Evolutionary conservation across 441 rosid genomes (phyloP), one percentile per base, ranked within the genome.

Genomic region (Croton laevigatus): DNA sequence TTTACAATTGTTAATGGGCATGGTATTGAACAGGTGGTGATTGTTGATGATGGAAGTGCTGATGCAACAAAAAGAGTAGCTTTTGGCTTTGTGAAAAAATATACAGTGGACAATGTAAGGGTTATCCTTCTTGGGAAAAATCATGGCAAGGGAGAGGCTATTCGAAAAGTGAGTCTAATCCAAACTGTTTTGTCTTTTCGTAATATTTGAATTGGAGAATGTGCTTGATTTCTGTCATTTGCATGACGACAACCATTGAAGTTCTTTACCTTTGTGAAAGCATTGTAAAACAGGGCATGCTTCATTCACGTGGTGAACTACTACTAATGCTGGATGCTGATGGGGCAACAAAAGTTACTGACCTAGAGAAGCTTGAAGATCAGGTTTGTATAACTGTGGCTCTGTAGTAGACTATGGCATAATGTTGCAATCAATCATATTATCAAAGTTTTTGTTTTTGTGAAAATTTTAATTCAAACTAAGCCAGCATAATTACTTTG

Each of bases 121-220:
- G 77, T 84, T 70, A 87, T 95, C 81, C 89, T 92, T 69, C 97
- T 95, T 51, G 98, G 99, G 36, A 88, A 76, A 77, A 93, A 93
- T 77, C 97, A 91, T 69, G 97, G 99, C 45, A 95, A 95, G 84
- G 99, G 99, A 82, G 99, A 95, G 81, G 98, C 98, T 65, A 91
- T 93, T 76, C 83, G 97, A 87, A 92, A 82, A 84, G 96, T 95
- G 92, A 89, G 98, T 84, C 71, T 72, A 61, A 68, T 76, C 75
- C 34, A 10, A 72, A 65, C 61, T 57, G 10, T 62, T 76, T 19
- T 52, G 32, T 11, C 11, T 11, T 58, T 72, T 68, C 32, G 34
- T 62, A 32, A 53, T 57, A 48, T 36, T 54, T 16, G 42, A 69
- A 57, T 57, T 73, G 66, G 52, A 59, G 46, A 23, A 0, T 27